Conservation (phyloP, 768 basidiomycete species). For the Calocera cornea region DNA sequence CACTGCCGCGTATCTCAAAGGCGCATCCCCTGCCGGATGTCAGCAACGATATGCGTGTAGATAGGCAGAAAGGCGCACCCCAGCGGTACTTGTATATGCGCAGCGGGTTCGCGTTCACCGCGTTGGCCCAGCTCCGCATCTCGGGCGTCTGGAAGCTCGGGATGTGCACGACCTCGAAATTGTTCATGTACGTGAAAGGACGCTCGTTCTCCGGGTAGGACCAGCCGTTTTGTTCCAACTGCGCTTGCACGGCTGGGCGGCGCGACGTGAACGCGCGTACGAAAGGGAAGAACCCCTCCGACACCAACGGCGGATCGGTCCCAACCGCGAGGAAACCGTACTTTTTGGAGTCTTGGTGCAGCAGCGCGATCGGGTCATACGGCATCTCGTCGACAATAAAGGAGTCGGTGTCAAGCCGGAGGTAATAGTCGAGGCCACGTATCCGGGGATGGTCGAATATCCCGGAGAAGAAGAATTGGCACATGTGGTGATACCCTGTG, state of each 20-base stretch:
- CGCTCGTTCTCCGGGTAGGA: slow-evolving; percentile 2
- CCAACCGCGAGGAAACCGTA: slow-evolving; percentile 11
- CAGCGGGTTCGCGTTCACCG: slow-evolving; percentile 14
- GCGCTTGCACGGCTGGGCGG: slow-evolving; percentile 9
- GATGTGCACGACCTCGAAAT: slow-evolving; percentile 16
- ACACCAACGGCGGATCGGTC: slow-evolving; percentile 11
- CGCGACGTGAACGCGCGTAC: slow-evolving; percentile 13
- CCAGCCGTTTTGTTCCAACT: slow-evolving; percentile 11
- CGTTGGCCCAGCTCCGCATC: slow-evolving; percentile 10
- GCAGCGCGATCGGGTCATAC: slow-evolving; percentile 17
- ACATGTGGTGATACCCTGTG: slow-evolving; percentile 19
- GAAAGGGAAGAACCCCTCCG: slow-evolving; percentile 13
- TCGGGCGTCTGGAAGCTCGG: slow-evolving; percentile 12
- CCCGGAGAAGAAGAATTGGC: slow-evolving; percentile 16
- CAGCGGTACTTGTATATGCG: slow-evolving; percentile 17
- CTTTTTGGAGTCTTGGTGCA: slow-evolving; percentile 11
- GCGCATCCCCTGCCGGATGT: slow-evolving; percentile 12
- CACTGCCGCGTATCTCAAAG: slow-evolving; percentile 13
- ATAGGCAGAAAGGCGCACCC: slow-evolving; percentile 10
- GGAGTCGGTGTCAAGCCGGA: slow-evolving; percentile 17
- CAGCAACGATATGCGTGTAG: background rate
- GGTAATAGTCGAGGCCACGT: slow-evolving; percentile 14
- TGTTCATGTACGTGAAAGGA: slow-evolving; percentile 9
- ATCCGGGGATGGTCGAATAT: slow-evolving; percentile 17
- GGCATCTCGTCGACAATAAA: slow-evolving; percentile 10